A percentile compares a stretch with the other conserved stretches of the same genome.
These are phyloP conservation scores for Eucalyptus urophylla DNA, from an alignment of 345 rosid species.

Conservation along the genomic window DNA sequence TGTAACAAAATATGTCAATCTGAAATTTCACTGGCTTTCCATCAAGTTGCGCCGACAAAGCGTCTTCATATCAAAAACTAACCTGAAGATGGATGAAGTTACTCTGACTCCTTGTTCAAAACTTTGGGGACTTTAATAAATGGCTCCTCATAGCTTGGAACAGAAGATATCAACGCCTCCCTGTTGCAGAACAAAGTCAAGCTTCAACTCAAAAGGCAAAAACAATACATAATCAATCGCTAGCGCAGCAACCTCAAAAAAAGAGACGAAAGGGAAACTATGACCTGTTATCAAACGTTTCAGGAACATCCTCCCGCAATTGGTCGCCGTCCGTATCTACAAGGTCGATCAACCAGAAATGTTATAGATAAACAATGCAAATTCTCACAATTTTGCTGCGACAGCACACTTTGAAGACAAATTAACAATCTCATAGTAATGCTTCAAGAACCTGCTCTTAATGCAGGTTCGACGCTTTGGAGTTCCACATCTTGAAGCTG, in stretches of 20 bases:
- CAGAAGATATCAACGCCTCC: slow-evolving; percentile 36
- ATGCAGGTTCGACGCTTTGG: slow-evolving; percentile 54
- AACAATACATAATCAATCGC: not conserved
- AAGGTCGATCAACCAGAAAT: not conserved
- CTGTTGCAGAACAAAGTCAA: slow-evolving; percentile 12
- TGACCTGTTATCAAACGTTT: slow-evolving; percentile 54
- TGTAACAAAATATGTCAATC: not conserved
- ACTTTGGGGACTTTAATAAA: slow-evolving; percentile 62
- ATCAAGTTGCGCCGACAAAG: not conserved
- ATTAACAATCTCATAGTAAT: not conserved
- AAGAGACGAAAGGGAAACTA: not conserved
- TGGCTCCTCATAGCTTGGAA: slow-evolving; percentile 66
- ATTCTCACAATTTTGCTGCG: not conserved
- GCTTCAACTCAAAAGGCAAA: not conserved
- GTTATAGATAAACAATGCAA: not conserved
- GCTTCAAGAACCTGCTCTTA: slow-evolving; percentile 58
- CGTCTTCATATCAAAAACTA: not conserved
- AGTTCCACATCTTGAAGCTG: slow-evolving; percentile 88
- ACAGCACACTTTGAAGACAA: not conserved
- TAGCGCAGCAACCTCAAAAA: not conserved
- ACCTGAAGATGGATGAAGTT: not conserved
- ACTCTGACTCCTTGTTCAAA: slow-evolving; percentile 48
- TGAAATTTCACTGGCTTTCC: not conserved
- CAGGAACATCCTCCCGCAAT: slow-evolving; percentile 60
- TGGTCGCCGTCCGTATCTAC: slow-evolving; percentile 60